Base-by-base conservation (phyloP, 208 protist genomes). In the Leptomonas seymouri region DNA sequence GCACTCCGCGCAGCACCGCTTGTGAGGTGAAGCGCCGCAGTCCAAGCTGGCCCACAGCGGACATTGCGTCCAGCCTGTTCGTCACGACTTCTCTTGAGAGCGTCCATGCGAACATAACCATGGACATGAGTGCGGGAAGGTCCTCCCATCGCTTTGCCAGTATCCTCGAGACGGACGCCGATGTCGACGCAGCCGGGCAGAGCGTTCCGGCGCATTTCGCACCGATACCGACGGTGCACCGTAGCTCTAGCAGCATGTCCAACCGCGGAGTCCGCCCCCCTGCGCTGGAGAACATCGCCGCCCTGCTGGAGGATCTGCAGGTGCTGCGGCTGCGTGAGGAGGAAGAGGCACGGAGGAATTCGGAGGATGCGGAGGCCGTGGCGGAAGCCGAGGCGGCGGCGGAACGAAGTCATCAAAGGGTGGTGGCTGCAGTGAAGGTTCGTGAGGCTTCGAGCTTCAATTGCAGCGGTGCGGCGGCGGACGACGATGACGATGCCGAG, bases 281-380 rank as follows among this genome's bases (percentile, higher is more conserved):
- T 0, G 34, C 18, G 25, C 57, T 16, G 12, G 64, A 71, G 41
- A 44, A 42, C 36, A 20, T 67, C 14, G 71, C 46, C 8, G 56
- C 48, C 20, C 36, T 77, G 50, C 57, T 54, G 28, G 71, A 65
- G 62, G 63, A 77, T 28, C 27, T 77, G 21, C 64, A 67, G 44
- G 41, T 50, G 49, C 50, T 77, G 49, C 56, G 56, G 18, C 56
- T 54, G 58, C 25, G 48, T 18, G 63, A 65, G 56, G 64, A 64
- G 42, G 65, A 44, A 34, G 56, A 16, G 48, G 18, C 62, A 0
- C 42, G 8, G 21, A 36, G 41, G 25, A 16, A 20, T 3, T 6
- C 31, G 20, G 15, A 55, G 45, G 28, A 44, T 30, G 25, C 51
- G 12, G 8, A 20, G 39, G 28, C 6, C 4, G 45, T 44, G 20